These are phyloP conservation scores for Acephala macrosclerotiorum DNA, from an alignment of 2,329 filamentous ascomycete genomes.

Conservation along the genomic window DNA sequence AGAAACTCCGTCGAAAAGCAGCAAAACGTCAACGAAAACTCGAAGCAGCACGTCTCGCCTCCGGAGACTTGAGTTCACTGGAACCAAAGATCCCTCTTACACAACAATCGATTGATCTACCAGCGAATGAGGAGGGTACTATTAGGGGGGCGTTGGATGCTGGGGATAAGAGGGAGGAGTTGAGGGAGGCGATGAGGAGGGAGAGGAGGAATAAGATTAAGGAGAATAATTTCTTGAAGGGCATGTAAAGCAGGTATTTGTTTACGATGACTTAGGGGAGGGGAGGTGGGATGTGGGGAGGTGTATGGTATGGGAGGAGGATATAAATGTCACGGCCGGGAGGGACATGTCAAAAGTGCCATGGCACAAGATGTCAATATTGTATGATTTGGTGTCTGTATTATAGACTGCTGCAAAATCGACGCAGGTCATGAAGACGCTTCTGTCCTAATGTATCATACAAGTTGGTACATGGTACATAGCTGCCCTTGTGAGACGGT, in stretches of 20 bases:
- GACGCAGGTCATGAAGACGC: background rate
- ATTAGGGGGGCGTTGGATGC: constrained; percentile 53
- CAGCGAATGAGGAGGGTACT: constrained; percentile 46
- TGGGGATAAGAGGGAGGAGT: constrained; percentile 61
- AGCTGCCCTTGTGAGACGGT: too few species aligned
- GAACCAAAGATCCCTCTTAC: constrained; percentile 76
- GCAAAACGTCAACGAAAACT: constrained; percentile 66
- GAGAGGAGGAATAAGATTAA: constrained; percentile 81
- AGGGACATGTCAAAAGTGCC: background rate
- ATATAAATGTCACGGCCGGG: background rate
- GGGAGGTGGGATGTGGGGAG: too few species aligned
- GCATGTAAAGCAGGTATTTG: constrained; percentile 59
- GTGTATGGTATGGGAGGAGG: background rate
- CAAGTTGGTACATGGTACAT: background rate
- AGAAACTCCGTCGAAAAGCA: constrained; percentile 78
- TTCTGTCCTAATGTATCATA: constrained; percentile 1
- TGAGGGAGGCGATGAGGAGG: constrained; percentile 75
- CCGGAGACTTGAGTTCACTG: constrained; percentile 71
- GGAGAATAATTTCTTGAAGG: constrained; percentile 85
- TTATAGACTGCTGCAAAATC: constrained; percentile 21
- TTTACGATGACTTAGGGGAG: background rate
- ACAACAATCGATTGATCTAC: constrained; percentile 80
- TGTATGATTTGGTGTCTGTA: constrained; percentile 16
- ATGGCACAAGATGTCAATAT: constrained; percentile 13
- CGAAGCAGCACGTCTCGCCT: constrained; percentile 66